Conservation (phyloP, 1,139 yeast genomes). For the Lodderomyces parapsilosis region DNA sequence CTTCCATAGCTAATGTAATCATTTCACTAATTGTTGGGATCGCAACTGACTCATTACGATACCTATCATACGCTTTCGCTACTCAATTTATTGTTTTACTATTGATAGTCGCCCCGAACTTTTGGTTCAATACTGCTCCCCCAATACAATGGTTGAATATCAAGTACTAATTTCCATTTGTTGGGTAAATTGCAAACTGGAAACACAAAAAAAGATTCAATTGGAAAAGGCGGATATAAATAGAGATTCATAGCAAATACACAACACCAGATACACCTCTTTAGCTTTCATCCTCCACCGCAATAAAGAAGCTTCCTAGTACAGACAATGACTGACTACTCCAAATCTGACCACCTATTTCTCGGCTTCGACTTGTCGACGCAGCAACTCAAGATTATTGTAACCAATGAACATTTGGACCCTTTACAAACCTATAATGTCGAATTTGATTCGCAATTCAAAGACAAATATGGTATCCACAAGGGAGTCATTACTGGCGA, state of each 20-base stretch:
- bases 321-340: background rate
- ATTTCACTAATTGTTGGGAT: constrained; percentile 14
- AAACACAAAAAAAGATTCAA: background rate
- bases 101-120: constrained; percentile 15
- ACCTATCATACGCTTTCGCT: constrained; percentile 12
- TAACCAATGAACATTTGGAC: constrained; percentile 53
- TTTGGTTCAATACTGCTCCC: constrained; percentile 13
- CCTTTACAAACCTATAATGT: constrained; percentile 60
- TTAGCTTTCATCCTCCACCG: background rate
- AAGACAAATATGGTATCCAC: constrained; percentile 52
- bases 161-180: constrained; percentile 5
- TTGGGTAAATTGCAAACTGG: background rate
- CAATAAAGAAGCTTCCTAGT: no score
- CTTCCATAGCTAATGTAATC: constrained; percentile 11
- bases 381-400: constrained; percentile 80
- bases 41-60: constrained; percentile 11
- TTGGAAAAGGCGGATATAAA: no score
- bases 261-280: no score
- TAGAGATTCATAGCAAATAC: no score
- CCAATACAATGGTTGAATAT: constrained; percentile 15
- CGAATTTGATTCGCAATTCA: constrained; percentile 68
- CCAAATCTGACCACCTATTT: constrained; percentile 24
- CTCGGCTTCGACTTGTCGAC: constrained; percentile 88
- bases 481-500: constrained; percentile 68
- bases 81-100: constrained; percentile 13